phyloP scores from a whole-genome alignment of 257 asterid genomes.

The Anisodus acutangulus region DNA sequence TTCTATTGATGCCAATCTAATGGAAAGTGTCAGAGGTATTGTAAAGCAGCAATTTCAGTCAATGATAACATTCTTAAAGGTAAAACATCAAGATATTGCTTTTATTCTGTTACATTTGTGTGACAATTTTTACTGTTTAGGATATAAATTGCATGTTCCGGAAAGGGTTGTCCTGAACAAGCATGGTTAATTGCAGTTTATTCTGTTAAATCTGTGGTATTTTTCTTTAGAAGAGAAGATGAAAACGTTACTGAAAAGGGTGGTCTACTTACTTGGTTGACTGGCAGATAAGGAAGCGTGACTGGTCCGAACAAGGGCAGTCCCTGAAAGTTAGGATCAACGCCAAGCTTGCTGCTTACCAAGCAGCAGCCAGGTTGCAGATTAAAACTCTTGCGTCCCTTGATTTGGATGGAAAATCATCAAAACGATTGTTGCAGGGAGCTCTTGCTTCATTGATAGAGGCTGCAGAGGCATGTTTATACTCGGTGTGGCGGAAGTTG shows the following conservation, averaged over 20 bases:
- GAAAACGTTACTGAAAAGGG: slow-evolving; percentile 29
- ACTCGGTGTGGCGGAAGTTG: slow-evolving; percentile 84
- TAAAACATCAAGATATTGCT: slow-evolving; percentile 33
- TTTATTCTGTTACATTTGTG: background rate
- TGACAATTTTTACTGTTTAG: background rate
- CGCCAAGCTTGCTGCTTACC: slow-evolving; percentile 80
- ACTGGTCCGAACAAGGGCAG: slow-evolving; percentile 96
- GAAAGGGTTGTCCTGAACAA: background rate
- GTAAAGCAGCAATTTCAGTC: slow-evolving; percentile 77
- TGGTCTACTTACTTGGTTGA: slow-evolving; percentile 38
- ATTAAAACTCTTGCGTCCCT: slow-evolving; percentile 72
- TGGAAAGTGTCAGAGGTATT: slow-evolving; percentile 79
- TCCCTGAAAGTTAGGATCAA: slow-evolving; percentile 78
- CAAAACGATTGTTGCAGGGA: slow-evolving; percentile 89
- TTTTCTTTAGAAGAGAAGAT: slow-evolving; percentile 21
- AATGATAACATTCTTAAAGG: slow-evolving; percentile 82
- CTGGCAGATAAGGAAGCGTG: slow-evolving; percentile 83
- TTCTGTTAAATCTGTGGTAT: slow-evolving; percentile 23
- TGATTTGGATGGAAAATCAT: slow-evolving; percentile 84
- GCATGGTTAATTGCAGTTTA: slow-evolving; percentile 1
- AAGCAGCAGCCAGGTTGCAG: slow-evolving; percentile 81
- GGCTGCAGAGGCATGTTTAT: slow-evolving; percentile 86
- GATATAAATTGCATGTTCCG: background rate
- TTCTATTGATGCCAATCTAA: slow-evolving; percentile 58
- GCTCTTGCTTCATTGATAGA: slow-evolving; percentile 83